phyloP scores from a whole-genome alignment of 129 eudicot species.

The Artemisia annua region DNA sequence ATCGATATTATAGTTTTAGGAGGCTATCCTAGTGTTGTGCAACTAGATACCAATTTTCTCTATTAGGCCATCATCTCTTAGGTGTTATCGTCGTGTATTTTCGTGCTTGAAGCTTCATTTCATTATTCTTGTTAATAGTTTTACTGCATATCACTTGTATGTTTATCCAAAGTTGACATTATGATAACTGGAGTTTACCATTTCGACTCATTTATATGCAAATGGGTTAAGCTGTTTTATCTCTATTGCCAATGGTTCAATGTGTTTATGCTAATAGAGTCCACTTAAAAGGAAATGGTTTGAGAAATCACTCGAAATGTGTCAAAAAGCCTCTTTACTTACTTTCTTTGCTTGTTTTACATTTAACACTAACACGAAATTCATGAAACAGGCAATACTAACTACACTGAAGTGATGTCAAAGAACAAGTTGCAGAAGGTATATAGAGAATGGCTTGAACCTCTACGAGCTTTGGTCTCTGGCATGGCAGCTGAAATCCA shows the following conservation, averaged over 20 bases:
- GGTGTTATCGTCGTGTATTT: neutral
- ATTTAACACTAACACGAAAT: conserved; percentile 5
- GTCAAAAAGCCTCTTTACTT: neutral
- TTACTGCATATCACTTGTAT: neutral
- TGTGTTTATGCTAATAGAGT: no score
- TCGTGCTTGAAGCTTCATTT: neutral
- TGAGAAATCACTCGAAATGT: neutral
- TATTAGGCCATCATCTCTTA: neutral
- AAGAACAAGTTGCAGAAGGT: conserved; percentile 64
- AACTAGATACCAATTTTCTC: neutral
- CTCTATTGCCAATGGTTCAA: no score
- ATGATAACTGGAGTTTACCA: neutral
- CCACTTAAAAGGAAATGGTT: no score
- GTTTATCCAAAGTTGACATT: neutral
- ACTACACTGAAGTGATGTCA: conserved; percentile 60
- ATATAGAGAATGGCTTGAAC: conserved; percentile 80
- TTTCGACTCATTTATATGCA: no score
- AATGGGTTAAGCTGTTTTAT: neutral
- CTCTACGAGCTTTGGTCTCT: conserved; percentile 59
- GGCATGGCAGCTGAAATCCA: conserved; percentile 52
- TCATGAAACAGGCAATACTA: conserved; percentile 67
- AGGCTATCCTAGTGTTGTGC: neutral
- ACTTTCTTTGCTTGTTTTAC: neutral
- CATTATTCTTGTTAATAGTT: neutral
- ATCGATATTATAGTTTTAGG: neutral